These are phyloP conservation scores for Corylus heterophylla DNA, from an alignment of 306 rosid genomes.

Conservation along the genomic window DNA sequence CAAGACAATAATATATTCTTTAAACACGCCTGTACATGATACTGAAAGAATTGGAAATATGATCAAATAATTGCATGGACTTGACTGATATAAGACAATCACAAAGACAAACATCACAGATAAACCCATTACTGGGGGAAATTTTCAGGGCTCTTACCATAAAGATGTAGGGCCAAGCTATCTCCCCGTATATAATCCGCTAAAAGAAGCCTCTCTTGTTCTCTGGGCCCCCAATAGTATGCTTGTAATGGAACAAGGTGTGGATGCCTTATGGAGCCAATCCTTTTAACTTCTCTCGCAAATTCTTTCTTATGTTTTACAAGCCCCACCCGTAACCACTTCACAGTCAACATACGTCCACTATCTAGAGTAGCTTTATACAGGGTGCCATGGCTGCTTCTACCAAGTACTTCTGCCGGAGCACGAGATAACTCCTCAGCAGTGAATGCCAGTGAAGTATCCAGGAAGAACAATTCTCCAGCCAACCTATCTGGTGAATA, in stretches of 20 bases:
- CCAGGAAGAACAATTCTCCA: slow-evolving; percentile 85
- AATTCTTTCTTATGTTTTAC: slow-evolving; percentile 95
- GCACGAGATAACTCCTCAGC: slow-evolving; percentile 98
- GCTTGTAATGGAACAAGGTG: slow-evolving; percentile 83
- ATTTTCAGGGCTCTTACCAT: slow-evolving; percentile 59
- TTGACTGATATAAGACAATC: background rate
- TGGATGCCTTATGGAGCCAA: slow-evolving; percentile 91
- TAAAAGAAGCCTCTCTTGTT: slow-evolving; percentile 97
- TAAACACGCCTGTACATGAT: background rate
- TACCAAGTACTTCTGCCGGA: slow-evolving; percentile 98
- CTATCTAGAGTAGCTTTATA: slow-evolving; percentile 93
- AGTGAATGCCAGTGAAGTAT: slow-evolving; percentile 74
- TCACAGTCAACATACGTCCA: slow-evolving; percentile 93
- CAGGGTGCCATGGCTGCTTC: slow-evolving; percentile 97
- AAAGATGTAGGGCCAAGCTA: slow-evolving; percentile 93
- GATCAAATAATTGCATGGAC: background rate
- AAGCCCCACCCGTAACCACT: slow-evolving; percentile 94
- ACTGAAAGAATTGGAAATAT: background rate
- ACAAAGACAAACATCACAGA: background rate
- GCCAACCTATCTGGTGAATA: slow-evolving; percentile 96
- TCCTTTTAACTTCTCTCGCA: slow-evolving; percentile 89
- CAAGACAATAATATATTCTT: background rate
- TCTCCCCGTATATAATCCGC: slow-evolving; percentile 87
- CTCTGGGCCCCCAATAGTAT: slow-evolving; percentile 98
- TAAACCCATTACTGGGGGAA: background rate